Evolutionary conservation across 2,329 filamentous ascomycete genomes (phyloP), one percentile per base, ranked within the genome.

Genomic region (Fusarium nodosum): DNA sequence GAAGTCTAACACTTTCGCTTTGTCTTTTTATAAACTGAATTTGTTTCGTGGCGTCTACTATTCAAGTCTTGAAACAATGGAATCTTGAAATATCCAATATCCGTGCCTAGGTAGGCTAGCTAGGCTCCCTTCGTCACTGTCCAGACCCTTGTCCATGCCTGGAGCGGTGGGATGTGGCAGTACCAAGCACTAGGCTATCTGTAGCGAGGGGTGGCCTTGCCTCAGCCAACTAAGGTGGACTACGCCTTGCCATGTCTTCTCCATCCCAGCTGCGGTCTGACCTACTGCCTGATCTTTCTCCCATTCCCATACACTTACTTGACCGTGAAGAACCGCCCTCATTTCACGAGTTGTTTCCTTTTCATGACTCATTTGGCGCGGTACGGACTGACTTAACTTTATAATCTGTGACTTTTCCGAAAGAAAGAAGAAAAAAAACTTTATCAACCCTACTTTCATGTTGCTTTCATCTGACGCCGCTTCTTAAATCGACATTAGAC

Each of bases 211-310:
- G 51, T 58, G 63, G 63, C 69, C 66, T 71, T 74, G 71, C 69
- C 67, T 75, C 71, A 74, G 63, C 55, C 48, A 39, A 65, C 65
- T 62, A 64, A 66, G 26, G 13, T 28, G 13, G 13, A 28, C 34
- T 39, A 69, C 64, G 66, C 72, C 47, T 69, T 60, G 66, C 58
- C 52, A 55, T 55, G 44, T 34, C 60, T 55, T 63, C 34, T 62
- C 39, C 60, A 56, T 55, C 58, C 61, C 71, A 73, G 71, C 74
- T 75, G 62, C 67, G 60, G 67, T 73, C 74, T 75, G 72, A 76
- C 72, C 39, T 63, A 45, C 60, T 76, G 74, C 74, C 74, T 76
- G 69, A 76, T 73, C 64, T 65, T 65, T 18, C 60, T 65, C 53
- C 39, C 66, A 50, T 69, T 60, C 56, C 22, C 48, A 31, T 63